Percentiles rank a stretch among this genome's conserved stretches.
phyloP scores from a whole-genome alignment of 2,329 filamentous ascomycete genomes.

The Sarocladium brachiariae region DNA sequence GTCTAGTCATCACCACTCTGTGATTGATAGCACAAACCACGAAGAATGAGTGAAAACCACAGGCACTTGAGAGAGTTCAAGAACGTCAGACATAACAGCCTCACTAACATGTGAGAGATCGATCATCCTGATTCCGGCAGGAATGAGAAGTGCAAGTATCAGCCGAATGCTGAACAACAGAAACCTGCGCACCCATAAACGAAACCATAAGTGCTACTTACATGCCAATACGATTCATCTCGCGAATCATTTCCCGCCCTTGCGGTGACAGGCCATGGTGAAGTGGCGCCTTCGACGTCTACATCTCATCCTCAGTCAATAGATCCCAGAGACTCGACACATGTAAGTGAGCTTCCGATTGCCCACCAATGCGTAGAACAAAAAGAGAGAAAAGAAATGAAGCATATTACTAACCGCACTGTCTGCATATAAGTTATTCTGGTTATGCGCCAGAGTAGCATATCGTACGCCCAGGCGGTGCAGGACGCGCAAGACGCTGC shows the following conservation, averaged over 20 bases:
- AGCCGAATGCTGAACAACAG: too few relatives aligned
- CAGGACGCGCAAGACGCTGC: constrained; percentile 63
- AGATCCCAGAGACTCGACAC: too few relatives aligned
- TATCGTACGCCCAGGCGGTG: constrained; percentile 73
- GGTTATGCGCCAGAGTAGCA: constrained; percentile 74
- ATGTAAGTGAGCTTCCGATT: too few relatives aligned
- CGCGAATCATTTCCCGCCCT: constrained; percentile 59
- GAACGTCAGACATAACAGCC: background rate
- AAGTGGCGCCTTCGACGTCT: constrained; percentile 36
- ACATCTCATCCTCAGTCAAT: too few relatives aligned
- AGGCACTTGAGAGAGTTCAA: constrained; percentile 8
- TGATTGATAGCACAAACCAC: background rate
- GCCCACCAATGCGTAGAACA: too few relatives aligned
- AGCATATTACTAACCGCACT: constrained; percentile 11
- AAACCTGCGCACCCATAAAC: constrained; percentile 6
- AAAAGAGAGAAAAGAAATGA: too few relatives aligned
- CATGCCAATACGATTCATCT: constrained; percentile 87
- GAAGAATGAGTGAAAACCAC: constrained; percentile 12
- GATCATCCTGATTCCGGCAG: constrained; percentile 8
- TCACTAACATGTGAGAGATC: constrained; percentile 12
- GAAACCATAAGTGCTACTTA: background rate
- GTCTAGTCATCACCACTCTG: too few relatives aligned
- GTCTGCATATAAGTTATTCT: constrained; percentile 13
- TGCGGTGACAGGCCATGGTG: constrained; percentile 62
- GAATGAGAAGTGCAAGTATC: background rate